Base-by-base conservation (phyloP, 2,329 filamentous ascomycete species). In the Peltaster fructicola region DNA sequence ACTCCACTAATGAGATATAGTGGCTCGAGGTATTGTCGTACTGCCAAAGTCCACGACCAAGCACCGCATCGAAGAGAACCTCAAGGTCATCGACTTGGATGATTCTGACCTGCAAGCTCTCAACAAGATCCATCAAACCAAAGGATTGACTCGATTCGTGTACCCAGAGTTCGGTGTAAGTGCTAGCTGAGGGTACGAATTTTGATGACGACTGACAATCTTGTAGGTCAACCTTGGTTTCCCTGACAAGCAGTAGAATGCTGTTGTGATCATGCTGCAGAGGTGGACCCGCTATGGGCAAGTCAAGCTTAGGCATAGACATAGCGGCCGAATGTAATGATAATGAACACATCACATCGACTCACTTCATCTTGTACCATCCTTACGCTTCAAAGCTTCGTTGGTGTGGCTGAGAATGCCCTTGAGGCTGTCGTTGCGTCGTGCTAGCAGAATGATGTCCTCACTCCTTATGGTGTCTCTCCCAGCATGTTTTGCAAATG, bases 371-470 rank as follows among this genome's bases (percentile, higher is more conserved):
- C n/a, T n/a, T 15, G 27, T 17, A 17, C 37, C 28, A 32, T 23
- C 24, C 27, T 28, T 36, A 20, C 28, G 25, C 25, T 38, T 39
- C 9, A 52, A 40, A 5, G 38, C 54, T 27, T 82, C 73, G 14
- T 82, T 57, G 39, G 71, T 71, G 24, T 67, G 61, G 47, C 66
- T 65, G 44, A 98, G 63, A 16, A 95, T 70, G 9, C 63, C 63
- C 38, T 84, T 71, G 11, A 98, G 53, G 10, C 82, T 81, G 29
- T 84, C 77, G 40, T 95, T 98, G 30, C 85, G 71, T 32, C 88
- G 63, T 14, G 80, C 73, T 15, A 98, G 66, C 6, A 98, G 65
- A 41, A 95, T 57, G 8, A 95, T 84, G 46, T 98, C 88, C 25
- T 84, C 76, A 0, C 75, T 76, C 17, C 73, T 80, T 36, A 98